phyloP scores from a whole-genome alignment of 345 rosid species.

The Citrus inodora region DNA sequence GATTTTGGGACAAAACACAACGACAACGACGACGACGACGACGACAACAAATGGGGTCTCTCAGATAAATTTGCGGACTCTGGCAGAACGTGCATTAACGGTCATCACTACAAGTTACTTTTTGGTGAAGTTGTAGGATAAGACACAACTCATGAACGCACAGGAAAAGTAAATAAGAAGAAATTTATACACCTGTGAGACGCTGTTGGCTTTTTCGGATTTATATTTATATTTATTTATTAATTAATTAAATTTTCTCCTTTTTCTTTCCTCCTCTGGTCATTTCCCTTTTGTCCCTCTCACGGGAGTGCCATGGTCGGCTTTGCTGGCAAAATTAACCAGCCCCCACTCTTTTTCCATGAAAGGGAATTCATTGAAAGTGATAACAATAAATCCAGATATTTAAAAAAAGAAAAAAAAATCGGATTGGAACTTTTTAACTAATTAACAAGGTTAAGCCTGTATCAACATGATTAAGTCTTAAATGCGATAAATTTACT shows the following conservation, averaged over 20 bases:
- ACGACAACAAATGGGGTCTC: constrained; percentile 20
- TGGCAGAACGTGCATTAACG: constrained; percentile 36
- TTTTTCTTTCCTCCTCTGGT: background rate
- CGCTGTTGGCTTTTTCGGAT: background rate
- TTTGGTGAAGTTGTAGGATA: constrained; percentile 23
- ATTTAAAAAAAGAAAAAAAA: background rate
- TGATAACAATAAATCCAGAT: background rate
- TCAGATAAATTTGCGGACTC: constrained; percentile 24
- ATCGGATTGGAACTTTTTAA: background rate
- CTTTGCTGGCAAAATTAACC: constrained; percentile 47
- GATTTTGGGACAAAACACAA: constrained; percentile 10
- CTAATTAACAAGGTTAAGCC: background rate
- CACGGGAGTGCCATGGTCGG: constrained; percentile 64
- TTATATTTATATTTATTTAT: background rate
- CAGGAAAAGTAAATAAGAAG: constrained; percentile 20
- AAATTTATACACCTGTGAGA: background rate
- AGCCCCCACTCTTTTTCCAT: constrained; percentile 15
- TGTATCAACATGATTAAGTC: background rate
- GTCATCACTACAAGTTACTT: constrained; percentile 25
- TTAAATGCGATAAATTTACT: background rate
- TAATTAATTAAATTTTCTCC: background rate
- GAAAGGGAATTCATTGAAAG: constrained; percentile 25
- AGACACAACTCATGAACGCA: constrained; percentile 23
- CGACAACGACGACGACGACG: background rate
- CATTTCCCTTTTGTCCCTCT: constrained; percentile 45